Evolutionary conservation across 148 eudicot genomes (phyloP), one percentile per base, ranked within the genome.

Genomic region (Camellia granthamiana): DNA sequence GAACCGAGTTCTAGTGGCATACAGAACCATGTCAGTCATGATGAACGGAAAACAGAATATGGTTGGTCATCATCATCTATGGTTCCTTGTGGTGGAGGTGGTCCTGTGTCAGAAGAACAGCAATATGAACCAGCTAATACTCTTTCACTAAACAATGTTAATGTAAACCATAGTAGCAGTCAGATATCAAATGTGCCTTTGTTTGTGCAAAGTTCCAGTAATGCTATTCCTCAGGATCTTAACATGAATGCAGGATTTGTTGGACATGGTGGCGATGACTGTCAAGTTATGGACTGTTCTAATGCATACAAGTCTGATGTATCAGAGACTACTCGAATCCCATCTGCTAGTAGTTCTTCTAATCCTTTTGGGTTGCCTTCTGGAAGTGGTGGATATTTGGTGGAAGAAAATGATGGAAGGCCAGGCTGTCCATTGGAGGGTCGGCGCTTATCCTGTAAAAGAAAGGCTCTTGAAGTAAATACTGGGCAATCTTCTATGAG

Each of bases 401-500:
- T 79, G 80, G 93, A 88, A 73, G 93, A 89, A 38, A 85, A 84
- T 75, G 93, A 90, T 78, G 79, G 63, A 54, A 87, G 94, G 82
- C 93, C 90, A 63, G 85, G 87, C 41, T 79, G 77, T 82, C 85
- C 92, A 51, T 43, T 88, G 79, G 97, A 91, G 70, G 89, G 87
- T 76, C 89, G 92, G 15, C 92, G 91, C 66, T 46, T 81, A 38
- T 86, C 98, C 8, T 89, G 97, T 82, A 97, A 97, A 86, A 86
- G 99, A 78, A 97, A 97, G 81, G 84, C 90, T 62, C 77, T 89
- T 79, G 99, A 94, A 83, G 91, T 84, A 58, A 83, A 84, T 79
- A 84, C 55, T 49, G 95, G 98, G 18, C 98, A 89, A 78, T 92
- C 99, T 56, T 97, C 99, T 81, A 85, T 69, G 66, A 77, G 88